These are phyloP conservation scores for Aspergillus indologenus DNA, from an alignment of 495 filamentous ascomycete species.

Conservation along the genomic window DNA sequence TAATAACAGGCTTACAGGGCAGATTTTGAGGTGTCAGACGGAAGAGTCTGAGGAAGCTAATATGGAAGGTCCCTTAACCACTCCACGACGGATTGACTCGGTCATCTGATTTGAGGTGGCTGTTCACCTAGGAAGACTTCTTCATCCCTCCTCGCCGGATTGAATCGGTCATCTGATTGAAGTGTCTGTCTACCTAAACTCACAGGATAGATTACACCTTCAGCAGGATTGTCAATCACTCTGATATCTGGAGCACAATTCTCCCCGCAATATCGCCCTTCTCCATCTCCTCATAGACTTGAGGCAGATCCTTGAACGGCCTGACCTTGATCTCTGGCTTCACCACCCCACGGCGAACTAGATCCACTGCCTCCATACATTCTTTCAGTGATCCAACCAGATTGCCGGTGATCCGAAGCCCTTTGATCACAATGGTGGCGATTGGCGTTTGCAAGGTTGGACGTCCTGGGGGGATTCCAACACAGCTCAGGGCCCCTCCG, in stretches of 20 bases:
- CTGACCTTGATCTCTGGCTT: conserved; percentile 45
- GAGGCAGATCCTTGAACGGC: conserved; percentile 41
- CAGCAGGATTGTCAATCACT: conserved; percentile 13
- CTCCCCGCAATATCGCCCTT: conserved; percentile 42
- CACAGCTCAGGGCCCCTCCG: conserved; percentile 48
- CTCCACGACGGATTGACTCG: no score
- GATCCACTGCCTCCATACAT: conserved; percentile 50
- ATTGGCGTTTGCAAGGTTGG: conserved; percentile 45
- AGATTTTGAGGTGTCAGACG: neutral
- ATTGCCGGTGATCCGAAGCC: conserved; percentile 44
- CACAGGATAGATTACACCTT: no score
- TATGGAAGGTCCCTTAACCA: no score
- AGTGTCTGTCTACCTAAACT: neutral
- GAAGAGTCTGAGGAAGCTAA: neutral
- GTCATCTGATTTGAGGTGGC: no score
- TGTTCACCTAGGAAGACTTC: no score
- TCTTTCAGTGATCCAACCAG: conserved; percentile 50
- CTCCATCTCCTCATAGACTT: conserved; percentile 47
- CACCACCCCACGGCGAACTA: conserved; percentile 44
- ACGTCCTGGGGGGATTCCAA: conserved; percentile 45
- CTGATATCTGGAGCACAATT: conserved; percentile 34
- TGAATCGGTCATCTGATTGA: neutral
- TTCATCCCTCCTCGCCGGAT: no score
- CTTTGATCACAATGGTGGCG: conserved; percentile 48
- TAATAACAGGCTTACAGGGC: neutral